Evolutionary conservation across 495 filamentous ascomycete species (phyloP), one percentile per base, ranked within the genome.

Genomic region (Parachaetomium inaequale): DNA sequence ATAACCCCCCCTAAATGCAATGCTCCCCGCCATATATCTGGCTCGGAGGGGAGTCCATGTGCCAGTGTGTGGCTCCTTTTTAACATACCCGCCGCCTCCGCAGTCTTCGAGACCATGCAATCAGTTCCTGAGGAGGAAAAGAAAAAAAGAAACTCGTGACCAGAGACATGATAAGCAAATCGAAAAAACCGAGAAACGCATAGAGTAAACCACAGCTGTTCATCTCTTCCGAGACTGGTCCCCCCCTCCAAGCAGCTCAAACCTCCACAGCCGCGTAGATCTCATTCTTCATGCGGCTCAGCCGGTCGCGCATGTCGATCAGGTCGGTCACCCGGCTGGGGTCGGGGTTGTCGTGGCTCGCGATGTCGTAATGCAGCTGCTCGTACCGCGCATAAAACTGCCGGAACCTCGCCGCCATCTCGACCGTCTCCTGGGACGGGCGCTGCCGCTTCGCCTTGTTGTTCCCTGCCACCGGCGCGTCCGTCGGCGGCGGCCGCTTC

Each of bases 211-310:
- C 7, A 17, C 17, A 23, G 8, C 42, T 21, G 42, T 21, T 17
- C 6, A 34, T 34, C 3, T n/a, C 17, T 43, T 21, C 15, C 15
- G 40, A 43, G 7, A n/a, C 40, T 17, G 38, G 38, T 17, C 38
- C 38, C 15, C 38, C 23, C 25, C 14, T 29, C 42, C 26, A 47
- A 46, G 17, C 40, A 47, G 5, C 42, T 62, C 36, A 63, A 25
- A 21, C 62, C 55, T 60, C 63, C 10, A 64, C 57, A 4, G 50
- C 51, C 7, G 42, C 32, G 21, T 84, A 84, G 49, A 92, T 91
- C 49, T 90, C 82, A 55, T 75, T 75, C 76, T 92, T 92, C 82
- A 89, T 84, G 15, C 61, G 65, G 47, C 80, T 74, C 36, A 92
- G 76, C 17, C 80, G 77, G 14, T 76, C 69, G 66, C 86, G 87